Evolutionary conservation across 75 land plant species (phyloP), one percentile per base, ranked within the genome.

Genomic region (Sequoiadendron giganteum): DNA sequence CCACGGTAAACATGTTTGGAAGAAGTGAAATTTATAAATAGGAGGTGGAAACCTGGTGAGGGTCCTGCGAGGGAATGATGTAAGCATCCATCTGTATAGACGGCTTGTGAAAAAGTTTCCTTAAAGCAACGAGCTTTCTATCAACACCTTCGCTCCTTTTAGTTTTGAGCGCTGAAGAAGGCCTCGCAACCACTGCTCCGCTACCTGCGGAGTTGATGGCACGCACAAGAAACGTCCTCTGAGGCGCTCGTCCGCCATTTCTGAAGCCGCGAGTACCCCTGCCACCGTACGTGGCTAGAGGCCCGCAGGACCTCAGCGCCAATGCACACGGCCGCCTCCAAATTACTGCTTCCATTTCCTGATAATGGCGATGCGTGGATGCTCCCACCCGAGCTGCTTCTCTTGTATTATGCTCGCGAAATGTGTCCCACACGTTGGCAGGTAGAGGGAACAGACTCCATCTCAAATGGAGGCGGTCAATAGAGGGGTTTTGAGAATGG

Each of bases 11-110:
- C 7, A 5, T 65, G 5, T 18, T 58, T 58, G 6, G 4, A 5
- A 58, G 65, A 25, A 65, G 70, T 25, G 6, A 6, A 21, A 25
- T 5, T 5, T 5, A 52, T 1, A 52, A 52, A 11, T 11, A 52
- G 54, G 28, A 25, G 7, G 28, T 61, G 1, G 9, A 65, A 65
- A 98, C 99, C 96, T 98, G 99, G 86, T 98, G 99, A 82, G 99
- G 96, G 85, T 98, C 99, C 89, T 95, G 93, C 10, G 99, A 98
- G 42, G 99, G 99, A 68, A 98, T 91, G 65, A 98, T 94, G 85
- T 98, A 98, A 1, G 99, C 99, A 83, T 97, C 99, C 48, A 97
- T 91, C 21, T 87, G 89, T 49, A 92, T 82, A 15, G 90, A 93
- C 14, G 89, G 90, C 70, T 86, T 92, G 39, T 93, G 79, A 78